phyloP scores from a whole-genome alignment of 2,329 filamentous ascomycete species.

The Purpureocillium lavendulum region DNA sequence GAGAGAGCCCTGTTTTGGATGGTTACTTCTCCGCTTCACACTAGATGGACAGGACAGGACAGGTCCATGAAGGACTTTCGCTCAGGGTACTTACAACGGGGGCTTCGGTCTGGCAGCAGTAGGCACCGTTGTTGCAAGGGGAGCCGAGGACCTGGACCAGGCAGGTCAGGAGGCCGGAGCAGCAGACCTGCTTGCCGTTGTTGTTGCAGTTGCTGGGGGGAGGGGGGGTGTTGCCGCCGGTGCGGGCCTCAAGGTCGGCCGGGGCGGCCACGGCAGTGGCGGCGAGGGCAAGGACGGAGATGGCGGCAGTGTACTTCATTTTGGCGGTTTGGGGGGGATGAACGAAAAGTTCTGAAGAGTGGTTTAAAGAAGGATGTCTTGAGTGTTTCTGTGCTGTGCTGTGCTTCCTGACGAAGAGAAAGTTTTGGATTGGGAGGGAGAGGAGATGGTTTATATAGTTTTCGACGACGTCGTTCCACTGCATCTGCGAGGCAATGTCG shows the following conservation, averaged over 20 bases:
- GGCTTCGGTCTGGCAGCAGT: conserved; percentile 4
- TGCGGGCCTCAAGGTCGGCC: background rate
- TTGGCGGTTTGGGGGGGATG: background rate
- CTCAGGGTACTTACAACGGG: conserved; percentile 1
- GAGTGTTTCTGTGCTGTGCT: too few species aligned
- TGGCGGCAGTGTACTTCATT: conserved; percentile 2
- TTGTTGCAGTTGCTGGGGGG: background rate
- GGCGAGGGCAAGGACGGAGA: conserved; percentile 2
- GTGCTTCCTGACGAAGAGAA: too few species aligned
- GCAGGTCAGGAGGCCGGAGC: conserved; percentile 3
- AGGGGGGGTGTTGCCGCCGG: background rate
- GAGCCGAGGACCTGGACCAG: conserved; percentile 2
- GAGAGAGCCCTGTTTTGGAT: background rate
- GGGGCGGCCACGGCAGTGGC: conserved; percentile 1
- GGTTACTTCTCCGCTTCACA: background rate
- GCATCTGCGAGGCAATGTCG: too few species aligned
- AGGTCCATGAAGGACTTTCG: too few species aligned
- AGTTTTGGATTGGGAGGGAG: too few species aligned
- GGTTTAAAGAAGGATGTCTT: too few species aligned
- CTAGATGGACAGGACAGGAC: too few species aligned
- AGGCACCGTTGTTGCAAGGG: conserved; percentile 1
- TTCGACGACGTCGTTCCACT: too few species aligned
- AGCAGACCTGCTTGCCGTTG: conserved; percentile 1
- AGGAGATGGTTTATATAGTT: too few species aligned
- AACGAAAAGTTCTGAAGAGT: too few species aligned